Evolutionary conservation across 257 asterid genomes (phyloP).

Genomic region (Primulina tabacum): DNA sequence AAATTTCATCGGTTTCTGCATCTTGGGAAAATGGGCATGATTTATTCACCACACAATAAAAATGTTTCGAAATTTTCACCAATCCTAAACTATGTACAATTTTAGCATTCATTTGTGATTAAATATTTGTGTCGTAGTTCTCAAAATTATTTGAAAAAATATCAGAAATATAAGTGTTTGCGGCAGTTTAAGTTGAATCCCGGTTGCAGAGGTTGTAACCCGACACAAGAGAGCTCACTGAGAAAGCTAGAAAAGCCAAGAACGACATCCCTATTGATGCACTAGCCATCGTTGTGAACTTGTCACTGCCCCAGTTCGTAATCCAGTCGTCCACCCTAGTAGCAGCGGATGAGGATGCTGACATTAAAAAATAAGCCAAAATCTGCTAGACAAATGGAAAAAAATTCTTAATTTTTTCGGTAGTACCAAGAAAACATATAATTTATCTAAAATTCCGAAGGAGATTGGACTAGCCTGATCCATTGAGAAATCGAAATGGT

Average conservation of each 20-base stretch:
- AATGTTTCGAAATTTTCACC: neutral
- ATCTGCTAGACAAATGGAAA: conserved; percentile 38
- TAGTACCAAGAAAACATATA: neutral
- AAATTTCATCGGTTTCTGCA: too few relatives aligned
- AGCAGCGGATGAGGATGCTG: conserved; percentile 86
- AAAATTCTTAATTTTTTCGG: neutral
- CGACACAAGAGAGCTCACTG: conserved; percentile 62
- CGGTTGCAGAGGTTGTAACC: conserved; percentile 63
- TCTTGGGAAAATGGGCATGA: neutral
- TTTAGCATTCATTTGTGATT: conserved; percentile 7
- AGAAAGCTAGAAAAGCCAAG: conserved; percentile 67
- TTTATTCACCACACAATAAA: conserved; percentile 3
- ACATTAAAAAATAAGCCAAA: conserved; percentile 75
- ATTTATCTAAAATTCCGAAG: too few relatives aligned
- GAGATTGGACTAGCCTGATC: conserved; percentile 65
- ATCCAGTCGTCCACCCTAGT: conserved; percentile 84
- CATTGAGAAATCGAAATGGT: conserved; percentile 63
- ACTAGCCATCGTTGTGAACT: conserved; percentile 72
- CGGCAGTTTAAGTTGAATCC: conserved; percentile 31
- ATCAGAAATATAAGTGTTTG: neutral
- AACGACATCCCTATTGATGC: conserved; percentile 77
- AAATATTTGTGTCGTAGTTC: neutral
- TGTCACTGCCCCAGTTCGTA: conserved; percentile 78
- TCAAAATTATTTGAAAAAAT: neutral
- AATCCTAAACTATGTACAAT: conserved; percentile 19